phyloP scores from a whole-genome alignment of 192 early-diverging fungal species.

The Phycomyces nitens region DNA sequence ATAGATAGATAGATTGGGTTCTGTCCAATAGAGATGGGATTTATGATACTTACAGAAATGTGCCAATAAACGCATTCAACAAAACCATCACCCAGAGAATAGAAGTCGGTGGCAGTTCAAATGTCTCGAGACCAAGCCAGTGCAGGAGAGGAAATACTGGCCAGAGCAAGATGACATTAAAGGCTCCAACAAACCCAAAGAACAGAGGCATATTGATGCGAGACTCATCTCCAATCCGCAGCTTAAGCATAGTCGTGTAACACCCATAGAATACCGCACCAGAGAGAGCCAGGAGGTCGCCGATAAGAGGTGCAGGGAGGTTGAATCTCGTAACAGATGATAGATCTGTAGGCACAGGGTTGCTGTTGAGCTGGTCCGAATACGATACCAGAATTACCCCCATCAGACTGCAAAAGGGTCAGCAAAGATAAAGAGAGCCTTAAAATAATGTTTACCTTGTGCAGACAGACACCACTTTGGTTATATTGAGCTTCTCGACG shows the following conservation, averaged over 20 bases:
- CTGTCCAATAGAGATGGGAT: background rate
- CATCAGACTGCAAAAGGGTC: constrained; percentile 41
- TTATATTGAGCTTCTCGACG: constrained; percentile 55
- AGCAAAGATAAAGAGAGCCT: no score
- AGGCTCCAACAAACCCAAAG: constrained; percentile 77
- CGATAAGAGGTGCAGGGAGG: constrained; percentile 41
- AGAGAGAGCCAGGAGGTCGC: constrained; percentile 65
- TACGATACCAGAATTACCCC: constrained; percentile 66
- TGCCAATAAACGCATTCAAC: constrained; percentile 74
- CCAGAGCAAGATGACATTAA: constrained; percentile 68
- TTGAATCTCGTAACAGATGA: background rate
- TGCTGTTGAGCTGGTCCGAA: constrained; percentile 38
- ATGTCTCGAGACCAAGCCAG: constrained; percentile 56
- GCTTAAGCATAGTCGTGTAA: constrained; percentile 73
- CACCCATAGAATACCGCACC: constrained; percentile 78
- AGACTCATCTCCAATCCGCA: constrained; percentile 62
- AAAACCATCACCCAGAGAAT: constrained; percentile 61
- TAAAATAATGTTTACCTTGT: constrained; percentile 50
- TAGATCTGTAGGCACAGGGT: constrained; percentile 15
- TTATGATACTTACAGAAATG: constrained; percentile 56
- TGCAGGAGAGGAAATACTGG: constrained; percentile 63
- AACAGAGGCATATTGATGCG: constrained; percentile 71
- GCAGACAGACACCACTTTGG: constrained; percentile 58
- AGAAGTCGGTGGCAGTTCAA: constrained; percentile 54
- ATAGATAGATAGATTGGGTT: no score